Conservation (phyloP, 352 stramenopile genomes). For the Globisporangium iwayamae region DNA sequence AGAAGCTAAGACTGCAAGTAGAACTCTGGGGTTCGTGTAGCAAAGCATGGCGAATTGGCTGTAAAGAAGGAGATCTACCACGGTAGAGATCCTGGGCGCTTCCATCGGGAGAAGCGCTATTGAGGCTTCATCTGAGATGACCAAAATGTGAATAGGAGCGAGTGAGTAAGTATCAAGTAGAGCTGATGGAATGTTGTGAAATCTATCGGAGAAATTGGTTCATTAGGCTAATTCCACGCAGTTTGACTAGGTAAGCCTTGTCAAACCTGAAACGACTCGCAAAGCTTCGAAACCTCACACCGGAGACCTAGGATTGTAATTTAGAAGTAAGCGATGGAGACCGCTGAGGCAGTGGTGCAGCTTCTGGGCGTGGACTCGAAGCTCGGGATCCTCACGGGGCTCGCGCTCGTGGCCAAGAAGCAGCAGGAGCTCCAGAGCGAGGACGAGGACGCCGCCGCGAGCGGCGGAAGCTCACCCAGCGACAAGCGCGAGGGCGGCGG, state of each 20-base stretch:
- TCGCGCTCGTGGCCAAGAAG: conserved; percentile 39
- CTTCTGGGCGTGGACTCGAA: conserved; percentile 41
- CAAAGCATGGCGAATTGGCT: not conserved
- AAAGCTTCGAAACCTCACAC: not conserved
- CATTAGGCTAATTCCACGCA: not conserved
- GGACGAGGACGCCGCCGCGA: conserved; percentile 25
- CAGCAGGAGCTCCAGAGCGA: conserved; percentile 25
- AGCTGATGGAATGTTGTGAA: too few relatives aligned
- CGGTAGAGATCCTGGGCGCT: not conserved
- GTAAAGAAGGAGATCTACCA: not conserved
- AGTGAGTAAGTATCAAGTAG: not conserved
- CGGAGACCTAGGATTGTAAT: not conserved
- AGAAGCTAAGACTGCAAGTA: too few relatives aligned
- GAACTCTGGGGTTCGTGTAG: not conserved
- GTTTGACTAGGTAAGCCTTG: not conserved
- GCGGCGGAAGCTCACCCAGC: not conserved
- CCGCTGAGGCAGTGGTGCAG: conserved; percentile 24
- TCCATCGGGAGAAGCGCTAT: conserved; percentile 1
- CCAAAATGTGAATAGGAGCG: not conserved
- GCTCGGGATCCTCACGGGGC: conserved; percentile 50
- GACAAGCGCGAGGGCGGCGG: conserved; percentile 13
- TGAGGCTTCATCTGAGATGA: not conserved
- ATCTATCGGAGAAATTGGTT: not conserved
- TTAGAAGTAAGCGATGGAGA: not conserved
- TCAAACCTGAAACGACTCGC: not conserved